Evolutionary conservation across 2,329 filamentous ascomycete species (phyloP), one percentile per base, ranked within the genome.

Genomic region (Zymoseptoria ardabiliae): DNA sequence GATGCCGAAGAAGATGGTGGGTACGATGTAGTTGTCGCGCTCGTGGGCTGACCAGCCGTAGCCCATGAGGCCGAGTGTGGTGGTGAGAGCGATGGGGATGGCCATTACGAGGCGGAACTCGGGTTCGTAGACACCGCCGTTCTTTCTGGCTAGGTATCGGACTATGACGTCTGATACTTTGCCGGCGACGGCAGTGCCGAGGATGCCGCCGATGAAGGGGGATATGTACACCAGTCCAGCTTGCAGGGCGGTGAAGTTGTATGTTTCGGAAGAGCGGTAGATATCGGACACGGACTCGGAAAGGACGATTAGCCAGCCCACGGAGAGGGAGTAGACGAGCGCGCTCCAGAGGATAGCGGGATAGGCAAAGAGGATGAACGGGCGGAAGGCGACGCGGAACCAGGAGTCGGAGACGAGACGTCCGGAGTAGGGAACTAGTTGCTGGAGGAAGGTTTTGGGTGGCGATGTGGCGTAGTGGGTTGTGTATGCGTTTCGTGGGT

Each of bases 261-360:
- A 97, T 0, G 79, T 80, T 0, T 82, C 77, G 0, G 79, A 77
- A 57, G 85, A 79, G 45, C 89, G 84, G 73, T 90, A 97, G 61
- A 97, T 88, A 60, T 88, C 81, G 0, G 90, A 83, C 2, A 97
- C 85, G 0, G 88, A 89, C 74, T 97, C 92, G 0, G 91, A 96
- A 1, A 97, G 83, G 50, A 97, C 91, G 65, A 97, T 97, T 25
- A 97, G 81, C 94, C 93, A 97, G 45, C 93, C 93, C 6, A 97
- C 84, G 0, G 91, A 94, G 67, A 94, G 87, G 0, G 91, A 80
- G 72, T 97, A 97, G 3, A 96, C 85, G 0, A 89, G 79, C 0
- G 91, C 79, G 5, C 90, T 93, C 93, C 92, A 97, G 8, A 97
- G 81, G 1, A 97, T 89, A 0, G 89, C 84, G 0, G 94, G 94